Base-by-base conservation (phyloP, 2,329 filamentous ascomycete genomes). In the Lizonia empirigonia region DNA sequence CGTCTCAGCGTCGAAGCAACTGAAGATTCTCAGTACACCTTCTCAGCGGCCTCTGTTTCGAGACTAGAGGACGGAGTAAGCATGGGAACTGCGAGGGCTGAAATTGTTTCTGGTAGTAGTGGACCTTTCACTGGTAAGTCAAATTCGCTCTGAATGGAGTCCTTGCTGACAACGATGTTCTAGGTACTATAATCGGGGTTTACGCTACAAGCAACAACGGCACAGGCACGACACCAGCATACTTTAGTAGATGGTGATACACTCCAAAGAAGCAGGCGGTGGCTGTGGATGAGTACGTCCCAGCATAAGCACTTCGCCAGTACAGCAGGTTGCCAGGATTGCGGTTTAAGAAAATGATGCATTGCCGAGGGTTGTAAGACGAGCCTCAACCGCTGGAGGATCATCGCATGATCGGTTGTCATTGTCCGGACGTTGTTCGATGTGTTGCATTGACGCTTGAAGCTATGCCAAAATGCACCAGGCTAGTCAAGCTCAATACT, bases 201-300 rank as follows among this genome's bases (percentile, higher is more conserved):
- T 83, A 82, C 58, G 76, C 75, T 24, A 83, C 81, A 2, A 80
- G 71, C 32, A 83, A 84, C 55, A 79, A 79, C 0, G 73, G 73
- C 2, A 62, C 70, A 12, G 74, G 71, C 2, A 71, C 59, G 1
- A 76, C 76, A 15, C 74, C 78, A 3, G 78, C 77, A 1, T 81
- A 80, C 57, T 68, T 82, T 39, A 75, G 71, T 5, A 64, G 75
- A 13, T 82, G 80, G 79, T 73, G 68, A 49, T 82, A 82, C 55
- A 64, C 48, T 27, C 36, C 36, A 4, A 39, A 35, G 27, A 47
- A 34, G 35, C 34, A 47, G 23, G 36, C 23, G n/a, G 16, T 27
- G 16, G 29, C 19, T 12, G 24, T 24, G 7, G 15, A 19, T 8
- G 15, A 23, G 1, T 37, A 41, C 10, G 4, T 30, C 15, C 24